Percentiles rank a stretch among this genome's conserved stretches.
Evolutionary conservation across 2,329 filamentous ascomycete species (phyloP).

Genomic region (Hortaea werneckii): DNA sequence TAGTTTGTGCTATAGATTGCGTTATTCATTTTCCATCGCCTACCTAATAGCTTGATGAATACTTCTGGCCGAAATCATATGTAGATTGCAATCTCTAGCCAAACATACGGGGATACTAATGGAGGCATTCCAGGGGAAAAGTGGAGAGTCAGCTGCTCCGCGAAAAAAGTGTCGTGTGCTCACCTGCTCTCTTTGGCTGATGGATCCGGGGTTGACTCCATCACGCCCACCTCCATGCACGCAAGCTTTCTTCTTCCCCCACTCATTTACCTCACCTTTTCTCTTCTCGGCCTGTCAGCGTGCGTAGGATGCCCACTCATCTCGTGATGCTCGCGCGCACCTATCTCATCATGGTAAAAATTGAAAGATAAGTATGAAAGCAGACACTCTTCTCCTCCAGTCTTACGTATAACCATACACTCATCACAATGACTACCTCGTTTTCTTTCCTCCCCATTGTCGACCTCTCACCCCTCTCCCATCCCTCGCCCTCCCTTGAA

Average conservation of each 20-base stretch:
- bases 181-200: neutral
- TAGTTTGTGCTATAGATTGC: too few species aligned
- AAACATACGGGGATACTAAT: too few species aligned
- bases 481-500: slow-evolving; percentile 15
- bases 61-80: too few species aligned
- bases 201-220: neutral
- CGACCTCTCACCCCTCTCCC: slow-evolving; percentile 28
- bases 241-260: neutral
- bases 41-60: too few species aligned
- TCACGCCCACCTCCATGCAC: neutral
- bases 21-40: too few species aligned
- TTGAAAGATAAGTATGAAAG: neutral
- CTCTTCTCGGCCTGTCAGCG: too few species aligned
- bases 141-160: too few species aligned
- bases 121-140: too few species aligned
- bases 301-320: too few species aligned
- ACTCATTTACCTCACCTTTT: neutral
- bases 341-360: neutral
- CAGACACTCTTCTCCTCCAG: neutral
- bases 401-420: neutral
- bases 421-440: slow-evolving; percentile 28
- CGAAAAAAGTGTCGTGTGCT: neutral
- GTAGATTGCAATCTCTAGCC: too few species aligned
- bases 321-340: neutral
- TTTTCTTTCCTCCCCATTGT: slow-evolving; percentile 36